Percentiles rank a stretch among this genome's conserved stretches.
phyloP scores from a whole-genome alignment of 805 yeast genomes.

The Barnettozyma wickerhamii region DNA sequence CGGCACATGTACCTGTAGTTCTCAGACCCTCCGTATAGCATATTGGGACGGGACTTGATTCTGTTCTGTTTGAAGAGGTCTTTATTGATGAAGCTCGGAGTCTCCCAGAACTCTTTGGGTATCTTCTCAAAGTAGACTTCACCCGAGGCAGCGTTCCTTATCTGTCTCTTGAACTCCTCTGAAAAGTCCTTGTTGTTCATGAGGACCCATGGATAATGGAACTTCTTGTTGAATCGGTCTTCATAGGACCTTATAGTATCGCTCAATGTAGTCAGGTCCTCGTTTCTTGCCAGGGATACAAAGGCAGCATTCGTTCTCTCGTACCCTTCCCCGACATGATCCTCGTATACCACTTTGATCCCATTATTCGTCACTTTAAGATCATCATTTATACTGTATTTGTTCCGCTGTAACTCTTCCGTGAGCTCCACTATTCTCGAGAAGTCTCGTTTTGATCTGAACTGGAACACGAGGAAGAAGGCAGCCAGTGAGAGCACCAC shows the following conservation, averaged over 20 bases:
- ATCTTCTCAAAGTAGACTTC: conserved; percentile 37
- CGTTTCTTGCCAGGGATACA: conserved; percentile 62
- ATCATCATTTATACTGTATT: conserved; percentile 17
- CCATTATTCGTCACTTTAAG: conserved; percentile 5
- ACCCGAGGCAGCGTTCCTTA: conserved; percentile 36
- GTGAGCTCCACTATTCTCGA: conserved; percentile 18
- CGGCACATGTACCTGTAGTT: conserved; percentile 67
- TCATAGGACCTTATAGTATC: conserved; percentile 63
- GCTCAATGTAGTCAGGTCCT: conserved; percentile 46
- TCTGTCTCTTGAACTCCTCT: conserved; percentile 31
- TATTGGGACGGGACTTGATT: conserved; percentile 26
- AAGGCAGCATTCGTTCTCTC: conserved; percentile 55
- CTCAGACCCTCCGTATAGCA: conserved; percentile 44
- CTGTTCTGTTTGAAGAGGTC: conserved; percentile 28
- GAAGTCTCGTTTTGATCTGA: conserved; percentile 17
- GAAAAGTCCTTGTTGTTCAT: conserved; percentile 44
- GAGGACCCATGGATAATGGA: conserved; percentile 81
- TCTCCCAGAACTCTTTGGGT: conserved; percentile 43
- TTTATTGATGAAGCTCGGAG: conserved; percentile 40
- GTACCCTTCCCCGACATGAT: conserved; percentile 40
- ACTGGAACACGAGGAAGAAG: conserved; percentile 16
- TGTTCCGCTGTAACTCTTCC: conserved; percentile 13
- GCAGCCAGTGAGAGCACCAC: conserved; percentile 11
- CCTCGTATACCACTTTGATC: conserved; percentile 30
- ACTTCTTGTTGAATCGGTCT: conserved; percentile 71